Evolutionary conservation across 1,284 basidiomycete species (phyloP).

Genomic region (Leccinum subfulvum): DNA sequence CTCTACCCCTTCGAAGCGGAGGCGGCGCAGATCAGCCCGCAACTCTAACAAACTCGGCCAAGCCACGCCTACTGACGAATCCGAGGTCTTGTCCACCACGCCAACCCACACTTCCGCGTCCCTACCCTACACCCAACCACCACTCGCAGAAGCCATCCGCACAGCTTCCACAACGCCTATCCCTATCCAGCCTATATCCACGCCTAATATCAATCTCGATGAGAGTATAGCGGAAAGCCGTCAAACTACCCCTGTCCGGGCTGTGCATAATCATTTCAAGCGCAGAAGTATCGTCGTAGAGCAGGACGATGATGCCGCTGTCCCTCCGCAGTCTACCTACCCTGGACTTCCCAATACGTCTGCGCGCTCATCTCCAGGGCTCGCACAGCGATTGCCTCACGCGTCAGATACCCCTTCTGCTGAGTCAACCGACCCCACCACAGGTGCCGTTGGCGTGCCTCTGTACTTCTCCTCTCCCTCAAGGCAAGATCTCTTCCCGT

Average conservation of each 20-base stretch:
- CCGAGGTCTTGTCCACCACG: constrained; percentile 61
- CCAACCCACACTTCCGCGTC: constrained; percentile 57
- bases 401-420: constrained; percentile 51
- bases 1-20: constrained; percentile 47
- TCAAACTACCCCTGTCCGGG: constrained; percentile 36
- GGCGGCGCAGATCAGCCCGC: constrained; percentile 57
- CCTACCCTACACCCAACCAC: constrained; percentile 37
- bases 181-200: constrained; percentile 28
- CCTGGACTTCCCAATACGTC: constrained; percentile 37
- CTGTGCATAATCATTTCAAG: constrained; percentile 39
- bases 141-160: constrained; percentile 24
- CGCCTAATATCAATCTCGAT: constrained; percentile 31
- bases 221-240: constrained; percentile 32
- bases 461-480: constrained; percentile 47
- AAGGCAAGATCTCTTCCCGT: constrained; percentile 58
- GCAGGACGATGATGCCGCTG: constrained; percentile 51
- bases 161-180: constrained; percentile 33
- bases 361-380: constrained; percentile 31
- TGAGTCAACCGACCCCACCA: constrained; percentile 43
- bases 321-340: constrained; percentile 37
- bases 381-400: constrained; percentile 42
- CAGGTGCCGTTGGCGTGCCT: constrained; percentile 40
- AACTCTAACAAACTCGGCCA: constrained; percentile 49
- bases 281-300: constrained; percentile 70
- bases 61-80: constrained; percentile 56